Evolutionary conservation across 176 grass and related monocot species (phyloP), one percentile per base, ranked within the genome.

Genomic region (Echinochloa phyllopogon): DNA sequence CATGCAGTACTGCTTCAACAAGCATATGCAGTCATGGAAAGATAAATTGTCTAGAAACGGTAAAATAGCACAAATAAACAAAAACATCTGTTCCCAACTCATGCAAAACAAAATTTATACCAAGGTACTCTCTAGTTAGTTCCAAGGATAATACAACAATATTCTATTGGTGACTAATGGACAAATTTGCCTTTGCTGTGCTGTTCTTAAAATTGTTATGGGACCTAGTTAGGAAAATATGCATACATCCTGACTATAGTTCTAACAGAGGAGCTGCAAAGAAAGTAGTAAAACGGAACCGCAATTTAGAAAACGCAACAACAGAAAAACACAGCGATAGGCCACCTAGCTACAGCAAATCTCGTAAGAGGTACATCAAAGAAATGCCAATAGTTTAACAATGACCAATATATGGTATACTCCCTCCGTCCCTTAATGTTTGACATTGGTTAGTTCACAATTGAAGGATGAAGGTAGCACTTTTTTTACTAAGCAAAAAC

Each of bases 221-320:
- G 39, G 37, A 57, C 45, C 24, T 79, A 83, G 57, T 69, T 82
- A 58, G 56, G 77, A 66, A 51, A 79, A 83, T 77, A 48, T 66
- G 49, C 41, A 72, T 24, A 16, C 41, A 77, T 11, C 45, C 27
- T 58, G 76, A 24, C 80, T 40, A 79, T 38, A 71, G 21, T n/a
- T 12, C 43, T 51, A 40, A 60, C 61, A 47, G 4, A 42, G 13
- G 48, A 69, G 40, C 12, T 61, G 43, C 6, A 18, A 58, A 17
- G 4, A 45, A 76, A 45, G 14, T 44, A 55, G 72, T 42, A 79
- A 27, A 66, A 55, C 48, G 55, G 68, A 88, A 37, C 48, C 73
- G 38, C 18, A 57, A 45, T 15, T 58, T 60, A 42, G 50, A 67
- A 75, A 76, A 47, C 21, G 45, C 36, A 3, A 89, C 49, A 66